Percentiles rank a stretch among this genome's conserved stretches.
Evolutionary conservation across 2,329 filamentous ascomycete species (phyloP).

Genomic region (Stagonosporopsis vannaccii): DNA sequence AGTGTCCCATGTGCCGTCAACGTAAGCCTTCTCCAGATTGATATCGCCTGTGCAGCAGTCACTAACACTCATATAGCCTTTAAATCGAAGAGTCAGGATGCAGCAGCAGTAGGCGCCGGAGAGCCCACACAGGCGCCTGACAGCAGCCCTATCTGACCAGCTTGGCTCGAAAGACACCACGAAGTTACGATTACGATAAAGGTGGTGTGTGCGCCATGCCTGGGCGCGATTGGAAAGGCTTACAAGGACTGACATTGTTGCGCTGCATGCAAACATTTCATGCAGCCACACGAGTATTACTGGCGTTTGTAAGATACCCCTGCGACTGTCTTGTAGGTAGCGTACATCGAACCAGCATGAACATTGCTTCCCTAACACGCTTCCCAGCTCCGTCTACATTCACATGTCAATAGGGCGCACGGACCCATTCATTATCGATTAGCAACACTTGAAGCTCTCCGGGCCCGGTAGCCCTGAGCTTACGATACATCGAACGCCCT

Average conservation of each 20-base stretch:
- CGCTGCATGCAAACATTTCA: neutral
- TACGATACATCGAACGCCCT: constrained; percentile 20
- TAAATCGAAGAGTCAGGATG: constrained; percentile 49
- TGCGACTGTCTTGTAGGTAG: constrained; percentile 4
- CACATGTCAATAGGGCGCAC: constrained; percentile 28
- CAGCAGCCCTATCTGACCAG: constrained; percentile 26
- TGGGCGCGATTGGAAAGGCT: neutral
- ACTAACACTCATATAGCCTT: constrained; percentile 42
- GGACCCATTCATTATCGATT: constrained; percentile 34
- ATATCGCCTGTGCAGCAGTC: neutral
- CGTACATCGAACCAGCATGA: neutral
- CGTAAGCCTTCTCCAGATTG: constrained; percentile 60
- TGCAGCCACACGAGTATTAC: neutral
- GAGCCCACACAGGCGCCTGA: constrained; percentile 24
- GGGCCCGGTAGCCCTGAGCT: constrained; percentile 31
- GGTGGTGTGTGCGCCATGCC: neutral
- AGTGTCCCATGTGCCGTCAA: constrained; percentile 98
- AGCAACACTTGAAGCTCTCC: constrained; percentile 22
- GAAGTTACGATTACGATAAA: neutral
- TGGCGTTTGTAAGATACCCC: constrained; percentile 40
- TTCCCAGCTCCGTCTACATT: neutral
- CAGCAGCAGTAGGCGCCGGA: constrained; percentile 26
- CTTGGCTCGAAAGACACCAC: neutral
- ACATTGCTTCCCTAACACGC: neutral
- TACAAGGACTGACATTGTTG: neutral